Evolutionary conservation across 202 grass and related monocot genomes (phyloP).

Genomic region (Digitaria exilis): DNA sequence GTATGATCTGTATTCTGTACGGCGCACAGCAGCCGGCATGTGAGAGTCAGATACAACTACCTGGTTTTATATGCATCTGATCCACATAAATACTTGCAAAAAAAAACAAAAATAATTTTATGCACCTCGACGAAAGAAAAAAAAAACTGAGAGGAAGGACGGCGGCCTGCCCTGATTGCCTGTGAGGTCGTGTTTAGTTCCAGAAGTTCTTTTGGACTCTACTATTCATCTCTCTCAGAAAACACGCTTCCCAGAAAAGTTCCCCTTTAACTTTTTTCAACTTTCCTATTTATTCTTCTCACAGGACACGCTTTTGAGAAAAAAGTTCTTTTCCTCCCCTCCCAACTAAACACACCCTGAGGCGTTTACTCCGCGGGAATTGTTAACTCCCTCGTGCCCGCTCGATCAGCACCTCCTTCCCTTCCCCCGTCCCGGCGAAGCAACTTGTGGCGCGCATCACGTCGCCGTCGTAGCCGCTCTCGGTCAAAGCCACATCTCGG

Average conservation of each 20-base stretch:
- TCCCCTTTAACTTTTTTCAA: too few relatives aligned
- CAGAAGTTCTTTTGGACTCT: too few relatives aligned
- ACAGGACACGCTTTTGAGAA: too few relatives aligned
- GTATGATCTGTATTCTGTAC: background rate
- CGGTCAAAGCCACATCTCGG: conserved; percentile 20
- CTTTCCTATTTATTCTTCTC: too few relatives aligned
- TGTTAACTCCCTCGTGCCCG: conserved; percentile 32
- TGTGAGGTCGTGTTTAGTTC: too few relatives aligned
- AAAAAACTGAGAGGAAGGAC: background rate
- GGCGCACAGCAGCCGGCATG: background rate
- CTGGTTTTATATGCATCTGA: background rate
- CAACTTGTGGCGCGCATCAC: background rate
- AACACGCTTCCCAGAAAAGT: too few relatives aligned
- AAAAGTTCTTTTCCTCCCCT: too few relatives aligned
- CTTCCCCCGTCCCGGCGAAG: background rate
- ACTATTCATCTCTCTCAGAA: too few relatives aligned
- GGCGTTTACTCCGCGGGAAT: conserved; percentile 35
- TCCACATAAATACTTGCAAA: background rate
- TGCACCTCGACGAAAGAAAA: background rate
- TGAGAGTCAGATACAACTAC: background rate
- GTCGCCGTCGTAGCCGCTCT: background rate
- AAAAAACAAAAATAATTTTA: background rate
- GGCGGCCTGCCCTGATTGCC: background rate
- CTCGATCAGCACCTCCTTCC: background rate
- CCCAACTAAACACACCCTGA: too few relatives aligned